Base-by-base conservation (phyloP, 768 basidiomycete genomes). In the Sistotremastrum suecicum region DNA sequence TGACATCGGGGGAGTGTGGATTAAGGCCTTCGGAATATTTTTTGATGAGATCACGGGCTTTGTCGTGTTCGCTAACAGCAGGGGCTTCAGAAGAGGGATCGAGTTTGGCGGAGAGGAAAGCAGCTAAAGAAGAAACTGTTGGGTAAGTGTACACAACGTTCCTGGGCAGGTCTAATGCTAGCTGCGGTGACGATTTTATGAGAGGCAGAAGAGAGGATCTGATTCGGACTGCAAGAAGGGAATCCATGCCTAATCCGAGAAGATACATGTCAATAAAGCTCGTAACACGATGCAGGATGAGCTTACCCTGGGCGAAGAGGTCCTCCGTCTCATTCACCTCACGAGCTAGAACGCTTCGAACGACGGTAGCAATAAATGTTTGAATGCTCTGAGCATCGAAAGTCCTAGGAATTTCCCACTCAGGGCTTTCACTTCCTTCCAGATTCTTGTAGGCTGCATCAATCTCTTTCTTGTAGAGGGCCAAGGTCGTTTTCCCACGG, bases 401-500 rank as follows among this genome's bases (percentile, higher is more conserved):
- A 20, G 20, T 20, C 20, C 20, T 20, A 20, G 39, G 12, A 43
- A 41, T 7, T 11, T 43, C 28, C 28, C 45, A 37, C 11, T 5
- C 29, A 41, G 41, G 41, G 10, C 5, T n/a, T 33, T 33, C 39
- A 29, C 12, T 40, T 10, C 6, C 30, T 3, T 29, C 39, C 35
- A 46, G 35, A 6, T 7, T 43, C n/a, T 37, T 29, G 28, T 46
- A 46, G 5, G 34, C 20, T 9, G 10, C 20, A 20, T 44, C 36
- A 11, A 46, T 43, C 39, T 46, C 45, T 10, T 29, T 31, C 39
- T 12, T 34, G 34, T 45, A 42, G 8, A 8, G 30, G 7, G 35
- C 8, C 48, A 56, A 43, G 44, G 50, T 41, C 7, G 42, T 47
- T 34, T 45, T 42, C 12, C 12, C 42, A 39, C 44, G 45, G 20